Evolutionary conservation across 208 protist species (phyloP), one percentile per base, ranked within the genome.

Genomic region (Wallacemonas sp.): DNA sequence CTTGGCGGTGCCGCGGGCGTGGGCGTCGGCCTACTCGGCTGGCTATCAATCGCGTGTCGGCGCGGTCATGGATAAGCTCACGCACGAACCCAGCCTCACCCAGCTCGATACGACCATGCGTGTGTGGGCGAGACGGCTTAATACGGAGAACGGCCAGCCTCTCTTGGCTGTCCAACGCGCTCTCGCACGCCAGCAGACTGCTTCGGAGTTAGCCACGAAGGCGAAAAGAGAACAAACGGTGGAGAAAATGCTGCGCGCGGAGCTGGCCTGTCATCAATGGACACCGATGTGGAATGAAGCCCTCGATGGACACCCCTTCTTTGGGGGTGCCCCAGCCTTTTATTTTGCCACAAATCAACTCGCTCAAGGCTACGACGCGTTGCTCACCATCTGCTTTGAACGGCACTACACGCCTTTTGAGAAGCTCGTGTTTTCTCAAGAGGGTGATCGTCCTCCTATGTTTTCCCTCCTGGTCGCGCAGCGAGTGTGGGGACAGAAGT

Each of bases 271-370:
- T 8, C 24, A 58, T 39, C 31, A 33, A 19, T 31, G 34, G 15
- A 42, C 51, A n/a, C 21, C 44, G 26, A 21, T 27, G 31, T 79
- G 73, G 68, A 56, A 38, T 21, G 30, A 62, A 1, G 42, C 61
- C 14, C 19, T 60, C 21, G 69, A 80, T 31, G 74, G 74, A 0
- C 74, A 80, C 42, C 74, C 74, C 17, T 78, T 54, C 59, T 78
- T 78, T 41, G 45, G 54, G 39, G 44, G 38, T 12, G 62, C 72
- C 15, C 65, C 60, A 58, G 38, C 68, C 0, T 53, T 78, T n/a
- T 78, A 51, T 41, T 14, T 72, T 2, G 27, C 59, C 44, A 53
- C 28, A 2, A n/a, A 8, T 4, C 9, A 2, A 11, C 8, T 14
- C 19, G 26, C 14, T 26, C 8, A 3, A 3, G 19, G 4, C 14